A percentile compares a stretch with the other conserved stretches of the same genome.
Evolutionary conservation across 441 rosid species (phyloP).

Genomic region (Syzygium malaccense): DNA sequence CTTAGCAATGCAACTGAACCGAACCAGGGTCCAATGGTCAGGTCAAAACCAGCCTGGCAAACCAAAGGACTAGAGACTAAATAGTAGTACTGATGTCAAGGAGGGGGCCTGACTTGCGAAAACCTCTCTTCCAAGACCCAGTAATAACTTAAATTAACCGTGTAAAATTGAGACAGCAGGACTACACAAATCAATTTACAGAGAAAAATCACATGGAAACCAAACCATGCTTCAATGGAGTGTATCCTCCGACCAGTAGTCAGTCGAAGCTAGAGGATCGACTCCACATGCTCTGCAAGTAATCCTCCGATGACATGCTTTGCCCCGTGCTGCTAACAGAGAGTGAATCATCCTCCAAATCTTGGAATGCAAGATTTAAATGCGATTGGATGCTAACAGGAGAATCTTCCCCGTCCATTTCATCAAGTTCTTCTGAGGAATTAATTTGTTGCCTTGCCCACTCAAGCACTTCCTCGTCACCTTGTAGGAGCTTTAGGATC

Average conservation of each 20-base stretch:
- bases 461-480: conserved; percentile 57
- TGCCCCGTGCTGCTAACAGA: conserved; percentile 55
- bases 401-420: conserved; percentile 29
- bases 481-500: conserved; percentile 79
- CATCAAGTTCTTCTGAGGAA: conserved; percentile 34
- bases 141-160: not conserved
- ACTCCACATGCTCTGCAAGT: conserved; percentile 73
- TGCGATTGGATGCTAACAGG: conserved; percentile 63
- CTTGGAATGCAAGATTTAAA: conserved; percentile 73
- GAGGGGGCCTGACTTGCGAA: conserved; percentile 27
- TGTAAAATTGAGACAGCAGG: not conserved
- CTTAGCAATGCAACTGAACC: not conserved
- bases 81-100: conserved; percentile 9
- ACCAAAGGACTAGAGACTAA: not conserved
- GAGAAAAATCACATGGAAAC: not conserved
- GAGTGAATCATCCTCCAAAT: conserved; percentile 62
- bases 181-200: not conserved
- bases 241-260: not conserved
- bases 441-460: conserved; percentile 62
- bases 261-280: conserved; percentile 68
- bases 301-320: conserved; percentile 55
- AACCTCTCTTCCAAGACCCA: conserved; percentile 44
- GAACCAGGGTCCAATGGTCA: not conserved
- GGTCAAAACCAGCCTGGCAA: not conserved
- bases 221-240: not conserved